Evolutionary conservation across 169 alveolate species (phyloP).

Genomic region (Eimeria acervulina): DNA sequence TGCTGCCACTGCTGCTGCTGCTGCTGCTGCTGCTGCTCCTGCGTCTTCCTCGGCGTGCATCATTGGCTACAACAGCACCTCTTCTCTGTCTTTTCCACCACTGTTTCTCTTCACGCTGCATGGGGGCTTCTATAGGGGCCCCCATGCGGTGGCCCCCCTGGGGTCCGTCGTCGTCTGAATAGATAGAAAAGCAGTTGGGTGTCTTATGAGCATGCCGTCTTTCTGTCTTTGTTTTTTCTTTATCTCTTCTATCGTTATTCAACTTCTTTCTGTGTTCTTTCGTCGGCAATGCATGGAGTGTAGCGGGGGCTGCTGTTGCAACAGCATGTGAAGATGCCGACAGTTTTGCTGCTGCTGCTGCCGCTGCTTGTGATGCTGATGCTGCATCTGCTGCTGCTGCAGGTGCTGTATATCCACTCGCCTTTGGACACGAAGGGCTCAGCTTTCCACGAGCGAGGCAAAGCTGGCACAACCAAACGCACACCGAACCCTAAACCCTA

Average conservation of each 20-base stretch:
- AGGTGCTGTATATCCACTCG: background rate
- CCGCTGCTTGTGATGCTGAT: background rate
- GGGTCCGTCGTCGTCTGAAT: background rate
- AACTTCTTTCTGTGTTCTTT: background rate
- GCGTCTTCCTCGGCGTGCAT: background rate
- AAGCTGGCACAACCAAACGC: background rate
- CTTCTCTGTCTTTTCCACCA: background rate
- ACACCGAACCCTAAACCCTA: background rate
- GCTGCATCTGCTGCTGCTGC: conserved; percentile 26
- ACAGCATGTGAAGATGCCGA: background rate
- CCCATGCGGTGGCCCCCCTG: background rate
- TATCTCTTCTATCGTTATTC: background rate
- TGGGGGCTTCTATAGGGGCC: background rate
- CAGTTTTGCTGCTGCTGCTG: conserved; percentile 15
- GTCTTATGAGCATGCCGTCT: background rate
- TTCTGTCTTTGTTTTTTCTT: background rate
- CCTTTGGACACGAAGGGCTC: conserved; percentile 5
- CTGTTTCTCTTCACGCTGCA: background rate
- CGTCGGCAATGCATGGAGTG: background rate
- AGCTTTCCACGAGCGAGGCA: background rate
- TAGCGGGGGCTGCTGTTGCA: background rate
- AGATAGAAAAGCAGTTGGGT: background rate
- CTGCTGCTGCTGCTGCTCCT: conserved; percentile 2
- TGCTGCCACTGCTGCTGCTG: conserved; percentile 22
- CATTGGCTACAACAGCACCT: background rate